phyloP scores from a whole-genome alignment of 805 yeast genomes.

The Maudiozyma pseudohumilis region DNA sequence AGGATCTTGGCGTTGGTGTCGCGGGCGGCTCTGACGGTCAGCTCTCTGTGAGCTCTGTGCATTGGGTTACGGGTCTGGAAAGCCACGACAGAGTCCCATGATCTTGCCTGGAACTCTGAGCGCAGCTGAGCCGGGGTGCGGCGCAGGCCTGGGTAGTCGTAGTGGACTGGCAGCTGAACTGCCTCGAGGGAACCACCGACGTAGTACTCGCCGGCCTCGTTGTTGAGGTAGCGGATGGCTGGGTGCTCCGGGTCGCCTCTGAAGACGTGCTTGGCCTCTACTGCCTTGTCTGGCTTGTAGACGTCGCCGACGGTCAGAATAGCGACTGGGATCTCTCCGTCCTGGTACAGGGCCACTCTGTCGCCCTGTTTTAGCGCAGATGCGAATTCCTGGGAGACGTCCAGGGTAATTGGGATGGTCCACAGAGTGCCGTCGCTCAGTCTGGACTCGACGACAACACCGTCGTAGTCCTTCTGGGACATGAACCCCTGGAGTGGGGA shows the following conservation, averaged over 20 bases:
- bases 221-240: slow-evolving; percentile 64
- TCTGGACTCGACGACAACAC: slow-evolving; percentile 61
- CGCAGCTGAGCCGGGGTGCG: slow-evolving; percentile 88
- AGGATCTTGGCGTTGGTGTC: slow-evolving; percentile 78
- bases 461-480: slow-evolving; percentile 50
- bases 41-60: slow-evolving; percentile 97
- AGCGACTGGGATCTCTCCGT: slow-evolving; percentile 71
- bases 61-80: slow-evolving; percentile 98
- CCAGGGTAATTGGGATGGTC: slow-evolving; percentile 90
- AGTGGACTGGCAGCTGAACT: slow-evolving; percentile 72
- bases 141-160: slow-evolving; percentile 80
- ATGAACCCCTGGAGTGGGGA: slow-evolving; percentile 69
- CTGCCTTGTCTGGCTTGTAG: slow-evolving; percentile 68
- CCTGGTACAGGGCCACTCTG: slow-evolving; percentile 66
- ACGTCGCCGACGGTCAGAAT: slow-evolving; percentile 70
- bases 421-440: slow-evolving; percentile 69
- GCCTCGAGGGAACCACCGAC: slow-evolving; percentile 87
- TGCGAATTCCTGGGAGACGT: slow-evolving; percentile 45
- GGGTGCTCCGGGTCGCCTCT: slow-evolving; percentile 98
- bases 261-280: slow-evolving; percentile 79
- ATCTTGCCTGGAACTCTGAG: slow-evolving; percentile 65
- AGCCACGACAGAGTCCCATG: slow-evolving; percentile 87
- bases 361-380: slow-evolving; percentile 41
- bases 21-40: slow-evolving; percentile 94
- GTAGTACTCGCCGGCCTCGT: slow-evolving; percentile 72